phyloP scores from a whole-genome alignment of 495 filamentous ascomycete species.

The Aspergillus funiculosus region DNA sequence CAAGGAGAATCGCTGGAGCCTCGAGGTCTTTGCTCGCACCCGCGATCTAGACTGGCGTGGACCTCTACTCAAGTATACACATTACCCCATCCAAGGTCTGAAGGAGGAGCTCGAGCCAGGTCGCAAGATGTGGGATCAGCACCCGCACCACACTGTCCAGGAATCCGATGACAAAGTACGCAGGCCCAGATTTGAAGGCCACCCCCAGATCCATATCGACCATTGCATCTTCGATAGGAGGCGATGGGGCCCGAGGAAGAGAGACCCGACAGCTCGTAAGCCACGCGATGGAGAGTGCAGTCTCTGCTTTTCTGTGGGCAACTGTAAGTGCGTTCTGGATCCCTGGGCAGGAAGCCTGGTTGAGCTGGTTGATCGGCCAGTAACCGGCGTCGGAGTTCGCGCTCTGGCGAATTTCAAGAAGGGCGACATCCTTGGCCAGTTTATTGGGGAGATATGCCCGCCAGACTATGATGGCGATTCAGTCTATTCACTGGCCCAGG shows the following conservation, averaged over 20 bases:
- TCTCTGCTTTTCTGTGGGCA: constrained; percentile 11
- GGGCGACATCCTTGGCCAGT: constrained; percentile 28
- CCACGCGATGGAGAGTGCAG: constrained; percentile 11
- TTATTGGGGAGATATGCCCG: constrained; percentile 26
- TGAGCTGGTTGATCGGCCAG: constrained; percentile 29
- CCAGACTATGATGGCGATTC: background rate
- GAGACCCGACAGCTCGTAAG: constrained; percentile 12
- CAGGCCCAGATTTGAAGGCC: constrained; percentile 12
- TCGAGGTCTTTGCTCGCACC: constrained; percentile 29
- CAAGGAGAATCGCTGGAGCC: constrained; percentile 18
- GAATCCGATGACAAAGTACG: constrained; percentile 2
- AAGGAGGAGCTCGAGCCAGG: background rate
- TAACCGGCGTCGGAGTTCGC: constrained; percentile 32
- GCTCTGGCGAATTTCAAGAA: constrained; percentile 23
- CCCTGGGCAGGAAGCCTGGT: constrained; percentile 21
- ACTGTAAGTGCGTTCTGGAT: constrained; percentile 20
- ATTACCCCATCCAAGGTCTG: constrained; percentile 8
- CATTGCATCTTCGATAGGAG: constrained; percentile 13
- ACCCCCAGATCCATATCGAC: constrained; percentile 19
- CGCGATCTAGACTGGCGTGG: constrained; percentile 30
- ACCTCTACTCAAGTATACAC: constrained; percentile 13
- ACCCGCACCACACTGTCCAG: constrained; percentile 25
- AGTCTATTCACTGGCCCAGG: constrained; percentile 12
- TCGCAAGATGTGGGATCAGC: constrained; percentile 13
- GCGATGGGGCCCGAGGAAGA: constrained; percentile 1